A percentile compares a stretch with the other conserved stretches of the same genome.
Conservation (phyloP, 768 basidiomycete genomes). For the Fistulinella prunicolor region DNA sequence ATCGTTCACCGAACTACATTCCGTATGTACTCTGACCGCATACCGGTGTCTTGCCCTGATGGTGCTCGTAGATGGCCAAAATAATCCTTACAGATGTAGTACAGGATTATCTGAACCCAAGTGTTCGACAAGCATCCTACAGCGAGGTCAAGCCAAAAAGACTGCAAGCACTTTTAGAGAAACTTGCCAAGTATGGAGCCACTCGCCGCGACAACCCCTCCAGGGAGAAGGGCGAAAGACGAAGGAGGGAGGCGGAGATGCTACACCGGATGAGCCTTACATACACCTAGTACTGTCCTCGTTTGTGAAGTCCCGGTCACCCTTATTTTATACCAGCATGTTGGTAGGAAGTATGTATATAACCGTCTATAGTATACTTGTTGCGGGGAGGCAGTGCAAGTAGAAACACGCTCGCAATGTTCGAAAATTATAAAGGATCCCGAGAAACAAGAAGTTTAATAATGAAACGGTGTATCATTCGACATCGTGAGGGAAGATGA, state of each 20-base stretch:
- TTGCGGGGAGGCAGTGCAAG: conserved; percentile 8
- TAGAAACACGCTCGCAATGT: conserved; percentile 5
- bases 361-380: conserved; percentile 20
- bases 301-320: no score
- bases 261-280: conserved; percentile 54
- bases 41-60: conserved; percentile 1
- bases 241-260: conserved; percentile 75
- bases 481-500: conserved; percentile 59
- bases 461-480: conserved; percentile 48
- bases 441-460: conserved; percentile 34
- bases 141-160: conserved; percentile 64
- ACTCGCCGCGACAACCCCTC: conserved; percentile 56
- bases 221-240: conserved; percentile 66
- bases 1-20: conserved; percentile 76
- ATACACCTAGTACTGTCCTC: conserved; percentile 10
- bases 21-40: conserved; percentile 45
- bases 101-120: conserved; percentile 75
- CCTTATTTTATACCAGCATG: conserved; percentile 6
- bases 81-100: conserved; percentile 73
- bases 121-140: conserved; percentile 65
- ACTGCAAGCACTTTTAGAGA: conserved; percentile 73
- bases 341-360: conserved; percentile 4
- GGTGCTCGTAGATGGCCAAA: conserved; percentile 53
- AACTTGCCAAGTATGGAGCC: conserved; percentile 66
- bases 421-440: conserved; percentile 16